phyloP scores from a whole-genome alignment of 2,329 filamentous ascomycete genomes.

The Trichoderma semiorbis region DNA sequence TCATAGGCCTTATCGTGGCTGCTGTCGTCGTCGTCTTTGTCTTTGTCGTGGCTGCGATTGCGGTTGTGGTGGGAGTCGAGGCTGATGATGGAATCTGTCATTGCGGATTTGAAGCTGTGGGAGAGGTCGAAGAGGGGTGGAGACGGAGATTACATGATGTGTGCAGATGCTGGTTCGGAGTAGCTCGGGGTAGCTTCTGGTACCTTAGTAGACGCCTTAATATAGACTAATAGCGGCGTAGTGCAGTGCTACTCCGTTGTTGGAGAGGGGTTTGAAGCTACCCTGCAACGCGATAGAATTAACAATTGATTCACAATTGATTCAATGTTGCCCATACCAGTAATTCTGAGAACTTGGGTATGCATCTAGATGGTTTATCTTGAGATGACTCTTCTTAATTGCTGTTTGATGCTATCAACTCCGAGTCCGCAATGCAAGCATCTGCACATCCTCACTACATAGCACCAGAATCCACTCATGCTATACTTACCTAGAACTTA shows the following conservation, averaged over 20 bases:
- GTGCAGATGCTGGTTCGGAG: not conserved
- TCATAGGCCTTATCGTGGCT: not conserved
- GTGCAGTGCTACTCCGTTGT: not conserved
- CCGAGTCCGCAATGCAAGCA: not conserved
- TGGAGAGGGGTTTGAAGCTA: not conserved
- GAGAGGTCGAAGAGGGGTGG: not conserved
- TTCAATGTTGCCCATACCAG: not conserved
- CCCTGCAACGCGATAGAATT: not conserved
- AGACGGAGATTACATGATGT: not conserved
- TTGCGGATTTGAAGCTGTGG: not conserved
- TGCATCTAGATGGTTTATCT: not conserved
- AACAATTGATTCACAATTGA: too few relatives aligned
- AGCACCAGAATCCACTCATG: not conserved
- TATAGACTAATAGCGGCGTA: not conserved
- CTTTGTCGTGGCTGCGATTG: slow-evolving; percentile 9
- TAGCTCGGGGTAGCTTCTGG: not conserved
- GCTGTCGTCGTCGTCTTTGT: not conserved
- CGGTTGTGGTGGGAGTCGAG: slow-evolving; percentile 14
- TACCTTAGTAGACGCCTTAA: too few relatives aligned
- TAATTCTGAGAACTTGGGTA: too few relatives aligned
- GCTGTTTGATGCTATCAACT: not conserved
- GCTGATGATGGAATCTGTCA: slow-evolving; percentile 9
- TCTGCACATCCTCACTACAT: not conserved
- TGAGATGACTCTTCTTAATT: not conserved
- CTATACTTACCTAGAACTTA: not conserved